phyloP scores from a whole-genome alignment of 345 rosid species.

The Rhizophora mangle region DNA sequence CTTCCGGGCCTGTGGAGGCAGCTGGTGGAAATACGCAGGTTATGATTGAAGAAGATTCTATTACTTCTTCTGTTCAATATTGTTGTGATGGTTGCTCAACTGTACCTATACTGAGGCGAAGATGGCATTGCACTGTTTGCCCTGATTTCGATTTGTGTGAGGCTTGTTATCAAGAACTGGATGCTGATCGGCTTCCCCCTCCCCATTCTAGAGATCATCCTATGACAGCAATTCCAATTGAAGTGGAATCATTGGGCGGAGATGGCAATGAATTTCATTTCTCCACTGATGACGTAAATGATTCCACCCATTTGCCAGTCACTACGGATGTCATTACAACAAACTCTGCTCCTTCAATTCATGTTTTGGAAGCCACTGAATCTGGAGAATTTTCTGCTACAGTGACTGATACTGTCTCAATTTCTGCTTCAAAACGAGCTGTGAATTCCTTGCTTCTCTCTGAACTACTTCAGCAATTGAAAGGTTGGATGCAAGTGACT shows the following conservation, averaged over 20 bases:
- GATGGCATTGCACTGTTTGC: constrained; percentile 99
- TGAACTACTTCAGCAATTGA: constrained; percentile 84
- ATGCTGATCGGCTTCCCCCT: constrained; percentile 76
- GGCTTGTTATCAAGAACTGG: constrained; percentile 86
- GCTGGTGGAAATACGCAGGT: constrained; percentile 65
- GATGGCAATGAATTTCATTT: constrained; percentile 78
- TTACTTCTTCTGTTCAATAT: constrained; percentile 92
- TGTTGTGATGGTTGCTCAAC: constrained; percentile 99
- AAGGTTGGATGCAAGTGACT: constrained; percentile 90
- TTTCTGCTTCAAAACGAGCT: constrained; percentile 91
- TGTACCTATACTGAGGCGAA: constrained; percentile 85
- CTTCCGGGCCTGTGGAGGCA: constrained; percentile 54
- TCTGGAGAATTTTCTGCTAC: constrained; percentile 79
- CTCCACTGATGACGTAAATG: constrained; percentile 65
- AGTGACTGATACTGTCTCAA: constrained; percentile 66
- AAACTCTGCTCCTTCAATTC: constrained; percentile 86
- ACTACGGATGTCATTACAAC: constrained; percentile 42
- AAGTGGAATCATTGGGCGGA: constrained; percentile 81
- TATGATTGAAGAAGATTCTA: constrained; percentile 94
- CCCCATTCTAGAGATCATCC: constrained; percentile 96
- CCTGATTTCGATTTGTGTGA: constrained; percentile 98
- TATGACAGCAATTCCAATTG: constrained; percentile 94
- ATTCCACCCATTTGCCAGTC: constrained; percentile 50
- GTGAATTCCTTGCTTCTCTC: constrained; percentile 90
- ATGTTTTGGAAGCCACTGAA: constrained; percentile 81